These are phyloP conservation scores for Fusarium nelsonii DNA, from an alignment of 2,329 filamentous ascomycete genomes.

Conservation along the genomic window DNA sequence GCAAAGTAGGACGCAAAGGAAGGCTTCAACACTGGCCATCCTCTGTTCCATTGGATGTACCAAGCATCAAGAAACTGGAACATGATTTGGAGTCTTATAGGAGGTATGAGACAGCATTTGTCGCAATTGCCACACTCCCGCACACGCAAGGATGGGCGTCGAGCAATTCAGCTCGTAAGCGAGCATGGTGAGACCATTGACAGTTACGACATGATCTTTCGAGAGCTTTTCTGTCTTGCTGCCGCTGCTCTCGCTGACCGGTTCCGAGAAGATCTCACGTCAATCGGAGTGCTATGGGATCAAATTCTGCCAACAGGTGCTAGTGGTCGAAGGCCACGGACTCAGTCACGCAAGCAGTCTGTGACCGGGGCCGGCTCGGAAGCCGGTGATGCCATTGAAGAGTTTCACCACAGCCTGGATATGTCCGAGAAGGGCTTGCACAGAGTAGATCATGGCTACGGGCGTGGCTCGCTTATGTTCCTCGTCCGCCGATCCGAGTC, in stretches of 20 bases:
- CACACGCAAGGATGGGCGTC: constrained; percentile 40
- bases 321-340: constrained; percentile 40
- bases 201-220: constrained; percentile 81
- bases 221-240: constrained; percentile 85
- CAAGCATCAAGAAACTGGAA: constrained; percentile 83
- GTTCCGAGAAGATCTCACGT: constrained; percentile 71
- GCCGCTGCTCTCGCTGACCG: constrained; percentile 78
- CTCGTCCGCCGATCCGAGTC: constrained; percentile 74
- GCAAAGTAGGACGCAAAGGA: constrained; percentile 66
- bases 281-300: constrained; percentile 79
- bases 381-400: constrained; percentile 22
- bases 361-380: constrained; percentile 28
- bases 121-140: constrained; percentile 57
- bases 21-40: constrained; percentile 79
- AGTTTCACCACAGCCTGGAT: constrained; percentile 49
- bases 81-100: constrained; percentile 74
- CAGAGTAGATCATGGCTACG: constrained; percentile 58
- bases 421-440: constrained; percentile 58
- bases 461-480: constrained; percentile 84
- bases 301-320: constrained; percentile 77
- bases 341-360: constrained; percentile 35
- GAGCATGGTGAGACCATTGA: constrained; percentile 70
- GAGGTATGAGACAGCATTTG: constrained; percentile 80
- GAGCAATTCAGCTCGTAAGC: constrained; percentile 60
- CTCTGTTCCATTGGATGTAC: constrained; percentile 89